phyloP scores from a whole-genome alignment of 805 yeast species.

The Lipomyces yamanashiensis region DNA sequence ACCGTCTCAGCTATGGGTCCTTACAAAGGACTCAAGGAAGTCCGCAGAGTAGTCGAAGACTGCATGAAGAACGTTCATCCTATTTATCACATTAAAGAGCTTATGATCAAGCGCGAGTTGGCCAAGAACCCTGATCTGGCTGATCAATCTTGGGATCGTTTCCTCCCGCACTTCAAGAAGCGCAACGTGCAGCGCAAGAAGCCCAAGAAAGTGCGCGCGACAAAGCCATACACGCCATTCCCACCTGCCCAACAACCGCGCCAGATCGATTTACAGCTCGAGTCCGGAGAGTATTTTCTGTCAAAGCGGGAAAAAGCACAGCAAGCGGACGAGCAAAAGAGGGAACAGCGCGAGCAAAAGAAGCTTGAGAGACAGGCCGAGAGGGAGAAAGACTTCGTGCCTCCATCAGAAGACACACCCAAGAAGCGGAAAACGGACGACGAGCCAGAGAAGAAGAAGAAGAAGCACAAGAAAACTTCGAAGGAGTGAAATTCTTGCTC shows the following conservation, averaged over 20 bases:
- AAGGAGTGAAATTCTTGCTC: background rate
- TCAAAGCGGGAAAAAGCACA: conserved; percentile 80
- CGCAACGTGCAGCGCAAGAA: conserved; percentile 93
- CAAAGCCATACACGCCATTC: conserved; percentile 94
- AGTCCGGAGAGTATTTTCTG: conserved; percentile 97
- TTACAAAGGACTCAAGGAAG: conserved; percentile 86
- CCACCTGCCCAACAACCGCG: conserved; percentile 98
- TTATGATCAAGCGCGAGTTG: conserved; percentile 95
- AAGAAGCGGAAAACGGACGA: conserved; percentile 23
- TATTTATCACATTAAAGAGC: conserved; percentile 94
- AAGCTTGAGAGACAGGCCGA: conserved; percentile 68
- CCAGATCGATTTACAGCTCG: conserved; percentile 95
- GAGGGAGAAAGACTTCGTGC: conserved; percentile 76
- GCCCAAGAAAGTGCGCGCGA: conserved; percentile 68
- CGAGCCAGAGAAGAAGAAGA: conserved; percentile 11
- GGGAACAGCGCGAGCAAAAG: conserved; percentile 74
- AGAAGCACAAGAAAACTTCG: conserved; percentile 8
- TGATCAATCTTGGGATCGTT: conserved; percentile 94
- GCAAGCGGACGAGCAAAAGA: conserved; percentile 73
- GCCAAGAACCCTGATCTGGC: conserved; percentile 95
- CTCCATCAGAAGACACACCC: conserved; percentile 65
- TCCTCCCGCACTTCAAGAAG: conserved; percentile 95
- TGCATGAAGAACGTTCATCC: conserved; percentile 98
- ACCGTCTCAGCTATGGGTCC: conserved; percentile 98
- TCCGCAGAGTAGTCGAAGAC: conserved; percentile 93